Percentiles rank a stretch among this genome's conserved stretches.
These are phyloP conservation scores for Dryas octopetala DNA, from an alignment of 306 rosid species.

Conservation along the genomic window DNA sequence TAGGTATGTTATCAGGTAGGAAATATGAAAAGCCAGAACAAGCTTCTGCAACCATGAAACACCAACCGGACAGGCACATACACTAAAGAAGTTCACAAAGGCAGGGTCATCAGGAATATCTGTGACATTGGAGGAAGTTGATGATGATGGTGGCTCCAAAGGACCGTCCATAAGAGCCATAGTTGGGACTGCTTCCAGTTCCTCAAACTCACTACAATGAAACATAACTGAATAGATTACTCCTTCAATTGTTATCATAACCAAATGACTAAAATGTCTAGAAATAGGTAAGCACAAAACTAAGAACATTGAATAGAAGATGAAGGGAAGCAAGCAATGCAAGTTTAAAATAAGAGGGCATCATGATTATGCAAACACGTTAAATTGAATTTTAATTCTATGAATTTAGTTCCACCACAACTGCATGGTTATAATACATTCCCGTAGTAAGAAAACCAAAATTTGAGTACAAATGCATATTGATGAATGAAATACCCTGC, in stretches of 20 bases:
- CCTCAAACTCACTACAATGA: conserved; percentile 67
- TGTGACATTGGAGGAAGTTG: conserved; percentile 45
- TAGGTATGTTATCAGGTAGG: background rate
- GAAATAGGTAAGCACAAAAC: background rate
- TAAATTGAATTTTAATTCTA: background rate
- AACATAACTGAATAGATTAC: conserved; percentile 8
- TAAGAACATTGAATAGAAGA: background rate
- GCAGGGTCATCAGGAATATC: conserved; percentile 57
- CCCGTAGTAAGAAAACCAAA: background rate
- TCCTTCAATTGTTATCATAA: conserved; percentile 1
- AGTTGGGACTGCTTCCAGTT: conserved; percentile 58
- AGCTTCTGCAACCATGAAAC: conserved; percentile 7
- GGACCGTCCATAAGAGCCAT: conserved; percentile 52
- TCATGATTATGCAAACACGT: background rate
- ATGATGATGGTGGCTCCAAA: conserved; percentile 51
- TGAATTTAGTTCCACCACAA: background rate
- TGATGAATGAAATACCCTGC: background rate
- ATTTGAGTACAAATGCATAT: background rate
- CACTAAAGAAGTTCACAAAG: conserved; percentile 45
- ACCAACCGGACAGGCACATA: conserved; percentile 3
- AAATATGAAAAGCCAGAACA: conserved; percentile 5
- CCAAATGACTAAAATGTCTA: background rate
- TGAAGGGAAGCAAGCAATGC: background rate
- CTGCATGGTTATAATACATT: background rate
- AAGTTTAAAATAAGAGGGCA: background rate